Evolutionary conservation across 2,329 filamentous ascomycete genomes (phyloP).

Genomic region (Mariannaea elegans): DNA sequence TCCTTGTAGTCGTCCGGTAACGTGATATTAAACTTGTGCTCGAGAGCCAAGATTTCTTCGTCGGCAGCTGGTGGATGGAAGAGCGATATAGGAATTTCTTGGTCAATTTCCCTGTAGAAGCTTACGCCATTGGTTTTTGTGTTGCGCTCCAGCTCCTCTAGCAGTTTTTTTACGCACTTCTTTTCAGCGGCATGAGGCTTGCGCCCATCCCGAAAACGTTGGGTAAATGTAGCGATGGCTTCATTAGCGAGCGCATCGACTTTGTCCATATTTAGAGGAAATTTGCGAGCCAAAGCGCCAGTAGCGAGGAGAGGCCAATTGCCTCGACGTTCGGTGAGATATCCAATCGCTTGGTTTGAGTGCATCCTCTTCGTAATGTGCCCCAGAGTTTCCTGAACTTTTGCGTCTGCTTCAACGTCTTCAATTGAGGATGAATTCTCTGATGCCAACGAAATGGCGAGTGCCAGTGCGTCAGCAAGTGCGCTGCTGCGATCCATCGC

Average conservation of each 20-base stretch:
- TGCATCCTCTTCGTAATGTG: slow-evolving; percentile 14
- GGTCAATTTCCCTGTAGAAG: slow-evolving; percentile 4
- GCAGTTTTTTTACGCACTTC: slow-evolving; percentile 19
- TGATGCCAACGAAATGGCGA: slow-evolving; percentile 19
- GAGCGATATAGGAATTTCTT: slow-evolving; percentile 23
- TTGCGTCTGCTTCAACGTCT: slow-evolving; percentile 13
- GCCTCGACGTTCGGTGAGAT: slow-evolving; percentile 11
- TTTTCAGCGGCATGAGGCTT: slow-evolving; percentile 10
- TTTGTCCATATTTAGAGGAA: slow-evolving; percentile 22
- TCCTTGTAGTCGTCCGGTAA: slow-evolving; percentile 32
- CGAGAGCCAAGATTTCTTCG: slow-evolving; percentile 24
- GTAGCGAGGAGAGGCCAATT: slow-evolving; percentile 23
- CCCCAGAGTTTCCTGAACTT: slow-evolving; percentile 22
- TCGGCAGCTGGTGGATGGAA: slow-evolving; percentile 28
- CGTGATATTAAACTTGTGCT: slow-evolving; percentile 9
- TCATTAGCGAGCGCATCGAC: slow-evolving; percentile 14
- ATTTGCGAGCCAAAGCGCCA: slow-evolving; percentile 22
- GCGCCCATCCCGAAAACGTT: slow-evolving; percentile 23
- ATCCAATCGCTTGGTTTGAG: background rate
- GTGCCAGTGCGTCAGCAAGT: slow-evolving; percentile 14
- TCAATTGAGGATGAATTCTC: slow-evolving; percentile 8
- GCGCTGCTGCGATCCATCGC: background rate
- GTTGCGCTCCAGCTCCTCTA: slow-evolving; percentile 19
- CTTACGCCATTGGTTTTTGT: slow-evolving; percentile 16
- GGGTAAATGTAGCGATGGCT: slow-evolving; percentile 14